Base-by-base conservation (phyloP, 306 rosid genomes). In the Castanopsis chinensis region DNA sequence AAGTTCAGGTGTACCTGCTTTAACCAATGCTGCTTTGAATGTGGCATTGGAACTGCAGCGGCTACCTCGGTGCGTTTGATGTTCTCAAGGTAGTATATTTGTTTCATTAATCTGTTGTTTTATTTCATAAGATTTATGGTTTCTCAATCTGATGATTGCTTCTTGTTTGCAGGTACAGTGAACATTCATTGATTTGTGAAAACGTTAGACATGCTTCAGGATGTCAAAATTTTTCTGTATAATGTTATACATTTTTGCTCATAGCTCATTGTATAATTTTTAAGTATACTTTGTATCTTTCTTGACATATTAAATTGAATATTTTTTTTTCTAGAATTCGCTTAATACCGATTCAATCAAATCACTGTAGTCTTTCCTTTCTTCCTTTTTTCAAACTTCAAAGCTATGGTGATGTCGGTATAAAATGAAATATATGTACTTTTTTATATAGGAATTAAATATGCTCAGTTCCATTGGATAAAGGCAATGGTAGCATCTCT, bases 1-100 rank as follows among this genome's bases (percentile, higher is more conserved):
- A 72, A 80, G 85, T 78, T 95, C 99, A 69, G 87, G 89, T 82
- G 84, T 85, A 30, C 85, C 89, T 75, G 83, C 43, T 69, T 84
- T 95, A 74, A 89, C 92, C 77, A 85, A 81, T 79, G 87, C 91
- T 52, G 97, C 96, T 28, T 88, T 81, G 28, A 81, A 90, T 43
- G 98, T 92, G 56, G 96, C 96, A 59, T 35, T 80, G 84, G 99
- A 93, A 86, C 88, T 95, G 88, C 99, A 95, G 76, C 92, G 99
- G 84, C 84, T 95, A 74, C 99, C 97, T 75, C 97, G 99, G 67
- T 92, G 96, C 89, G 57, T 87, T 80, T 92, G 86, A 91, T 76
- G 25, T 78, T 59, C 80, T 74, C 70, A 23, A 75, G 82, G 87
- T 76, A 67, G 71, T 69, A 37, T 69, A 52, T 56, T 81, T n/a